Conservation (phyloP, 352 stramenopile species). For the Pythium apleroticum region DNA sequence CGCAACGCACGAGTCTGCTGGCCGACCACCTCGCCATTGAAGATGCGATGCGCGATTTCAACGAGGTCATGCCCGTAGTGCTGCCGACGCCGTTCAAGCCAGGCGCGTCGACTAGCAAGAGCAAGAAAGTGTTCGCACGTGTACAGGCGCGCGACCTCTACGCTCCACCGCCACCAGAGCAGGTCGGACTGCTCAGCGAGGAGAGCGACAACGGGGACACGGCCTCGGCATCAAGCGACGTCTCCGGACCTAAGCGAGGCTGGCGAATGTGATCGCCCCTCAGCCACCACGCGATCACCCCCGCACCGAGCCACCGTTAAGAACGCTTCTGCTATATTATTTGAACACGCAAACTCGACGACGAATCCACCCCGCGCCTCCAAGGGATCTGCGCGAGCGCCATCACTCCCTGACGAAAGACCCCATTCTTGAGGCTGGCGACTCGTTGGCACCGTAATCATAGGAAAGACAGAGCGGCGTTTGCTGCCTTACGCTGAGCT, state of each 20-base stretch:
- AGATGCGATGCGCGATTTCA: slow-evolving; percentile 94
- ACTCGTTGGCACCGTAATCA: background rate
- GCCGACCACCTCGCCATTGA: slow-evolving; percentile 92
- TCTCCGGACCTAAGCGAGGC: slow-evolving; percentile 36
- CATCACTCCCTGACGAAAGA: too few species aligned
- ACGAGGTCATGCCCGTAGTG: slow-evolving; percentile 88
- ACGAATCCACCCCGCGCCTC: background rate
- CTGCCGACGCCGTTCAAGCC: slow-evolving; percentile 81
- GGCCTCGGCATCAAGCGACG: slow-evolving; percentile 19
- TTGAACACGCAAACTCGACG: too few species aligned
- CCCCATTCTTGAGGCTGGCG: background rate
- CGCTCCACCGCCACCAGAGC: slow-evolving; percentile 31
- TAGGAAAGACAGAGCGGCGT: background rate
- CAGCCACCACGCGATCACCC: background rate
- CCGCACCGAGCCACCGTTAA: background rate
- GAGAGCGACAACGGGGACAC: slow-evolving; percentile 24
- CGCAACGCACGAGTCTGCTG: slow-evolving; percentile 75
- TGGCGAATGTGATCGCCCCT: slow-evolving; percentile 54
- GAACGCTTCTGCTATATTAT: background rate
- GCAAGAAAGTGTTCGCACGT: slow-evolving; percentile 42
- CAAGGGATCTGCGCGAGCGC: too few species aligned
- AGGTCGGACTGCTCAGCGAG: slow-evolving; percentile 47
- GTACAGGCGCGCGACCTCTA: slow-evolving; percentile 41
- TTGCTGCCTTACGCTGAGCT: background rate
- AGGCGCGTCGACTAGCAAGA: slow-evolving; percentile 54